Base-by-base conservation (phyloP, 495 filamentous ascomycete species). In the Pyronema domesticum region DNA sequence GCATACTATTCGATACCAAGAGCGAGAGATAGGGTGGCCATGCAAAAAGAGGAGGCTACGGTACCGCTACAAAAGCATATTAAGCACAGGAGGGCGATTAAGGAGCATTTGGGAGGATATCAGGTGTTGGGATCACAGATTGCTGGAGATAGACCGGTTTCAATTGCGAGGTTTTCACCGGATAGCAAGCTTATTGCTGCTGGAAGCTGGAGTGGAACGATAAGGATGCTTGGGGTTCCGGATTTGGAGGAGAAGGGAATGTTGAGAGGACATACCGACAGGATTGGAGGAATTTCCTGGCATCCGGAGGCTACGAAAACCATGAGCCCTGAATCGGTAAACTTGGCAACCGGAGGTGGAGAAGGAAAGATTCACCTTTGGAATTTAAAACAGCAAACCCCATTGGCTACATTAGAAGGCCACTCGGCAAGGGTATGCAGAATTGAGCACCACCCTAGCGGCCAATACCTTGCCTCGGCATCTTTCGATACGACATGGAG, bases 401-500 rank as follows among this genome's bases (percentile, higher is more conserved):
- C 91, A 0, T 63, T 96, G 14, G 74, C 83, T 2, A 95, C 86
- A 0, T 74, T 99, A 1, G 76, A 80, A 0, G 91, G 91, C 0
- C 91, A 96, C 65, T 81, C 77, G 9, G 85, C 80, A 11, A 81
- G 91, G 49, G 89, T 96, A 34, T 89, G 85, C 56, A 77, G 93
- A 53, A 80, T 93, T 40, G 93, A 95, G 58, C 93, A 96, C 64
- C 93, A 99, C 59, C 91, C 91, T 0, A 93, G 85, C 3, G 89
- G 91, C 14, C 74, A 76, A 53, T 95, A 89, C 62, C 76, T 95
- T 18, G 91, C 91, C 1, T 94, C 88, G 0, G 91, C 91, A 0
- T 94, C 87, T 1, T 89, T 86, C 61, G 91, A 99, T 65, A 95
- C 89, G 3, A 95, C 89, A 0, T 99, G 91, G 91, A 79, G 91